phyloP scores from a whole-genome alignment of 2,329 filamentous ascomycete species.

The Blastomyces percursus region DNA sequence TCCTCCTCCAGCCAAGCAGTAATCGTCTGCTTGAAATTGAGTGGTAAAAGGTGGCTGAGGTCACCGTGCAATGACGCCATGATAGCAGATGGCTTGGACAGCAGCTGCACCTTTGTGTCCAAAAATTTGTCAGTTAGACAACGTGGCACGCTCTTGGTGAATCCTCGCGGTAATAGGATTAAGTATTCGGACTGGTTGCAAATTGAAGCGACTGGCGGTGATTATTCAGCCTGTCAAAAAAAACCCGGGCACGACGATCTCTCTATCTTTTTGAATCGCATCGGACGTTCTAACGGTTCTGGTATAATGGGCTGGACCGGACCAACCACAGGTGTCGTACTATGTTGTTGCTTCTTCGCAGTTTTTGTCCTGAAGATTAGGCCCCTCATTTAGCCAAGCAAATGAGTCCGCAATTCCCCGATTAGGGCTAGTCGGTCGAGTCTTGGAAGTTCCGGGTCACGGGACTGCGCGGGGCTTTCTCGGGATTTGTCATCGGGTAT shows the following conservation, averaged over 20 bases:
- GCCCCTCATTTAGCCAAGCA: too few species aligned
- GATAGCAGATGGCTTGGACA: slow-evolving; percentile 12
- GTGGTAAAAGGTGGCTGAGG: slow-evolving; percentile 65
- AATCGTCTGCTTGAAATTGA: slow-evolving; percentile 71
- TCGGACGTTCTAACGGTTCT: neutral
- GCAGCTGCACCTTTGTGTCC: neutral
- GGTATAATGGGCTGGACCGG: too few species aligned
- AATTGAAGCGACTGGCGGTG: neutral
- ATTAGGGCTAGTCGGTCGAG: neutral
- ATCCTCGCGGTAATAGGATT: neutral
- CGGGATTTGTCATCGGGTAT: neutral
- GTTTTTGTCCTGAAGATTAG: neutral
- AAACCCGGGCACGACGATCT: neutral
- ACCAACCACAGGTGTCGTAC: neutral
- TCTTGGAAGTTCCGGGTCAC: neutral
- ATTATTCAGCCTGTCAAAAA: neutral
- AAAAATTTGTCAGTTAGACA: neutral
- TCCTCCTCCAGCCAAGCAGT: slow-evolving; percentile 88
- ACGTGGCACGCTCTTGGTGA: neutral
- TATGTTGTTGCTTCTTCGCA: too few species aligned
- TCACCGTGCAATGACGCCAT: slow-evolving; percentile 50
- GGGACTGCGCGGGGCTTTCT: neutral
- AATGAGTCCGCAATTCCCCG: neutral
- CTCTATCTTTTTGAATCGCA: neutral
- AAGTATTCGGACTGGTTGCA: neutral